phyloP scores from a whole-genome alignment of 2,329 filamentous ascomycete genomes.

The Penicillium frequentans region DNA sequence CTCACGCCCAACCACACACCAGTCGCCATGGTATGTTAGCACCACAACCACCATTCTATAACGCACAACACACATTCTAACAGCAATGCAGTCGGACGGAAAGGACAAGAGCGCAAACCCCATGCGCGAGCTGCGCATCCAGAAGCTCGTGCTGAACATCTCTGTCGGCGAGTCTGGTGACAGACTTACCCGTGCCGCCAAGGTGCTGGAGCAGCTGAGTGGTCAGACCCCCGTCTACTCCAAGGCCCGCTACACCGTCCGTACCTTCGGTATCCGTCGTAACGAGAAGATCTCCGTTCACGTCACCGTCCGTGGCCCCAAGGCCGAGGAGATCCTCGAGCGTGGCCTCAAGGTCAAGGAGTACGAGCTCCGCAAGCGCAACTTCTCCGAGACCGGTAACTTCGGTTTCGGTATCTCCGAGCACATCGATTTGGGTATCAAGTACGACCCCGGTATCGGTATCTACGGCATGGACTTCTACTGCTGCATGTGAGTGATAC shows the following conservation, averaged over 20 bases:
- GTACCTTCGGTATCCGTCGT: slow-evolving; percentile 99
- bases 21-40: slow-evolving; percentile 51
- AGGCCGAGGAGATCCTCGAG: slow-evolving; percentile 99
- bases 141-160: slow-evolving; percentile 99
- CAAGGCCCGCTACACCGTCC: slow-evolving; percentile 99
- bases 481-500: slow-evolving; percentile 84
- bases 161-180: slow-evolving; percentile 99
- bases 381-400: slow-evolving; percentile 99
- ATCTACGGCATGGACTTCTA: slow-evolving; percentile 99
- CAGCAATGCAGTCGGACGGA: slow-evolving; percentile 61
- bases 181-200: slow-evolving; percentile 98
- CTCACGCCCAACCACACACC: slow-evolving; percentile 34
- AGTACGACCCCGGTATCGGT: slow-evolving; percentile 97
- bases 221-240: slow-evolving; percentile 99
- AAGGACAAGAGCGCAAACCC: slow-evolving; percentile 86
- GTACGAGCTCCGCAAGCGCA: slow-evolving; percentile 98
- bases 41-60: slow-evolving; percentile 6
- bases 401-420: slow-evolving; percentile 99
- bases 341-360: slow-evolving; percentile 99
- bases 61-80: slow-evolving; percentile 19
- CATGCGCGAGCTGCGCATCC: slow-evolving; percentile 99
- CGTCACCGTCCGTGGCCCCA: slow-evolving; percentile 98
- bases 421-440: slow-evolving; percentile 99
- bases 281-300: slow-evolving; percentile 99
- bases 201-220: slow-evolving; percentile 98